These are phyloP conservation scores for Scutellaria baicalensis DNA, from an alignment of 257 asterid species.

Conservation along the genomic window DNA sequence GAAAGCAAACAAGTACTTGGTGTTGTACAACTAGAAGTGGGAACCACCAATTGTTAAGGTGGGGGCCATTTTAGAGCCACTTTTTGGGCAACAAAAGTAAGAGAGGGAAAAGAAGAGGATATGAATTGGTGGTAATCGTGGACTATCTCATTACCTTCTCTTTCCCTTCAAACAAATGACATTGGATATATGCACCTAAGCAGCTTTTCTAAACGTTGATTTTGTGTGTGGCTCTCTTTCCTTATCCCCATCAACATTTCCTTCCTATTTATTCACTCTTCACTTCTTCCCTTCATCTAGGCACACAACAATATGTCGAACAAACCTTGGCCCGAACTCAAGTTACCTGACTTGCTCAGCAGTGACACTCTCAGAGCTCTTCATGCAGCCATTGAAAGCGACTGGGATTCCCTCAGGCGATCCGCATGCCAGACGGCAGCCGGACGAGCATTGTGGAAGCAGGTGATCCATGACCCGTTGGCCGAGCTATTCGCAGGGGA, in stretches of 20 bases:
- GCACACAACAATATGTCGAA: slow-evolving; percentile 42
- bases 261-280: slow-evolving; percentile 27
- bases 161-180: slow-evolving; percentile 39
- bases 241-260: slow-evolving; percentile 53
- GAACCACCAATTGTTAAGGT: slow-evolving; percentile 17
- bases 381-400: slow-evolving; percentile 56
- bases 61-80: slow-evolving; percentile 21
- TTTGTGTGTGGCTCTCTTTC: slow-evolving; percentile 88
- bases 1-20: slow-evolving; percentile 8
- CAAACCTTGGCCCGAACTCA: slow-evolving; percentile 51
- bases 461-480: slow-evolving; percentile 60
- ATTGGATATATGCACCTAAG: slow-evolving; percentile 28
- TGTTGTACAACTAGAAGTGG: slow-evolving; percentile 11
- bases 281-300: slow-evolving; percentile 20
- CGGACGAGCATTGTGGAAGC: slow-evolving; percentile 89
- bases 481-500: slow-evolving; percentile 93
- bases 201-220: slow-evolving; percentile 45
- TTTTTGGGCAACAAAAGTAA: slow-evolving; percentile 11
- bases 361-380: slow-evolving; percentile 41
- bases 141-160: slow-evolving; percentile 62
- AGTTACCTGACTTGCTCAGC: slow-evolving; percentile 47
- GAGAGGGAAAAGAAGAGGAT: slow-evolving; percentile 16
- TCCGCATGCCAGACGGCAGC: slow-evolving; percentile 98
- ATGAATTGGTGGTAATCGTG: slow-evolving; percentile 69
- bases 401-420: slow-evolving; percentile 65